Evolutionary conservation across 208 protist species (phyloP).

Genomic region (Zelonia costaricensis): DNA sequence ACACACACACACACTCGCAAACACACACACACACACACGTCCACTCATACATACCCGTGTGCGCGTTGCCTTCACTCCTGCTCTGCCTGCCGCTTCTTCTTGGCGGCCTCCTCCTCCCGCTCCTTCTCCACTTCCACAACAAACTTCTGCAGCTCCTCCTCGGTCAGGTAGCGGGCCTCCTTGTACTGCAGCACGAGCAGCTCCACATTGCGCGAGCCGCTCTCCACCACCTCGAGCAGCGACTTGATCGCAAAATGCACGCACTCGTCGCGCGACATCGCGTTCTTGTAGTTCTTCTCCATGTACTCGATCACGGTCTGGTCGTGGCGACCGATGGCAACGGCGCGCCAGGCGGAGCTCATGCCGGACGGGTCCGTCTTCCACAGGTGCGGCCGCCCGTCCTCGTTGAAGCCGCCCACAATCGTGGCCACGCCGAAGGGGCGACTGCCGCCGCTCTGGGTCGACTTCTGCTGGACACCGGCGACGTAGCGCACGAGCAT

Average conservation of each 20-base stretch:
- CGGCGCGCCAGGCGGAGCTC: slow-evolving; percentile 81
- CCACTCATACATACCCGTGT: neutral
- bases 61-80: slow-evolving; percentile 26
- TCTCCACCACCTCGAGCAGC: slow-evolving; percentile 98
- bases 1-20: neutral
- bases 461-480: slow-evolving; percentile 98
- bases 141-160: slow-evolving; percentile 80
- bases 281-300: slow-evolving; percentile 98
- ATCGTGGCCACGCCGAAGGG: slow-evolving; percentile 99
- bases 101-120: slow-evolving; percentile 83
- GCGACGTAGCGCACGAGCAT: slow-evolving; percentile 98
- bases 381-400: slow-evolving; percentile 94
- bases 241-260: slow-evolving; percentile 98
- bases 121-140: slow-evolving; percentile 87
- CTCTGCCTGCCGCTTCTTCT: slow-evolving; percentile 79
- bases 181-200: slow-evolving; percentile 81
- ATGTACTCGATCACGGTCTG: slow-evolving; percentile 99
- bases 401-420: slow-evolving; percentile 98
- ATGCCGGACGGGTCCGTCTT: slow-evolving; percentile 91
- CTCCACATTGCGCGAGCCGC: slow-evolving; percentile 91
- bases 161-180: slow-evolving; percentile 64
- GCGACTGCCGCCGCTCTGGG: slow-evolving; percentile 97
- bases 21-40: neutral
- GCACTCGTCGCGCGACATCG: slow-evolving; percentile 90
- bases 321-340: slow-evolving; percentile 93